phyloP scores from a whole-genome alignment of 2,329 filamentous ascomycete genomes.

The Aspergillus hortae region DNA sequence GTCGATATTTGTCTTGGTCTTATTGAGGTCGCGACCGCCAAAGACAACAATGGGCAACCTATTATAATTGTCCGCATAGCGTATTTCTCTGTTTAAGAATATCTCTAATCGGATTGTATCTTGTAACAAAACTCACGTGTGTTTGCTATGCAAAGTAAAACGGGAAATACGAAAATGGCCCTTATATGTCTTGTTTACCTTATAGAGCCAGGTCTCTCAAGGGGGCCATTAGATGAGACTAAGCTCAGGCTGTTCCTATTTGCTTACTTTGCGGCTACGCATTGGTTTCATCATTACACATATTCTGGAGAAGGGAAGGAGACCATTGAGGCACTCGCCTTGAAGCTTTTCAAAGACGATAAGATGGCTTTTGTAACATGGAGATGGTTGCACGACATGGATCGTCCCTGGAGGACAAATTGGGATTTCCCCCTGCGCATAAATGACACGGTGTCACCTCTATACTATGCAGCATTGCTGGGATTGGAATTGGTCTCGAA shows the following conservation, averaged over 20 bases:
- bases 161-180: background rate
- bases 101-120: constrained; percentile 24
- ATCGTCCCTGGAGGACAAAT: background rate
- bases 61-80: constrained; percentile 20
- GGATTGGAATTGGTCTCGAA: background rate
- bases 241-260: background rate
- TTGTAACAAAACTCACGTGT: background rate
- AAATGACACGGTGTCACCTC: no score
- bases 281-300: background rate
- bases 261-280: background rate
- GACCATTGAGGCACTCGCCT: background rate
- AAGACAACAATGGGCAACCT: background rate
- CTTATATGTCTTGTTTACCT: background rate
- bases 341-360: background rate
- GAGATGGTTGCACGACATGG: background rate
- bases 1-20: constrained; percentile 22
- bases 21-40: constrained; percentile 6
- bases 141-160: background rate
- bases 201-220: background rate
- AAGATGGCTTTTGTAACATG: background rate
- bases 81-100: constrained; percentile 33
- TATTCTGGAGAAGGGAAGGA: background rate
- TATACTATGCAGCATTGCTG: background rate
- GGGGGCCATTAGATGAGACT: background rate
- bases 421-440: no score